phyloP scores from a whole-genome alignment of 352 stramenopile genomes.

The Elongisporangium senticosum region DNA sequence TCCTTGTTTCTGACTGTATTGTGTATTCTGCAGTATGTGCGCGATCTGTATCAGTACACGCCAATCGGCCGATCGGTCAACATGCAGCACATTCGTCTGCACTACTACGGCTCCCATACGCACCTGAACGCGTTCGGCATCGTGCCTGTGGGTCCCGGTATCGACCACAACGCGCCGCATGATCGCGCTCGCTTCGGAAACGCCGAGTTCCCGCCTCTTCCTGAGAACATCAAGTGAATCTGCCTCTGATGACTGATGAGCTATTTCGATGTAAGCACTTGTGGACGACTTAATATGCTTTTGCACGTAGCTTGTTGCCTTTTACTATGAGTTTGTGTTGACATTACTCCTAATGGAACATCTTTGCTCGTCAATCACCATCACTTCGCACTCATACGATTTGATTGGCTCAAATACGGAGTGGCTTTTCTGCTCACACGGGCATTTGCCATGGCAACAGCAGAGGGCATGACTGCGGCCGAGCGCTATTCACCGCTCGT shows the following conservation, averaged over 20 bases:
- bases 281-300: no score
- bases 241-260: no score
- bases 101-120: conserved; percentile 95
- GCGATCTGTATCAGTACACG: conserved; percentile 91
- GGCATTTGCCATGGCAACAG: no score
- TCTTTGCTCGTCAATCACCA: neutral
- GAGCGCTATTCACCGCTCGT: no score
- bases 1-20: neutral
- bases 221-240: conserved; percentile 7
- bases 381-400: no score
- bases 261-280: no score
- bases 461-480: no score
- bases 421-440: no score
- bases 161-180: conserved; percentile 48
- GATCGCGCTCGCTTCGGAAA: conserved; percentile 56
- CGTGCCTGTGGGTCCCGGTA: conserved; percentile 78
- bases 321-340: no score
- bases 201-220: conserved; percentile 27
- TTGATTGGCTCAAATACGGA: no score
- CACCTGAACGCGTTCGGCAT: conserved; percentile 93
- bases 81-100: conserved; percentile 96
- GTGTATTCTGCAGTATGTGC: conserved; percentile 40
- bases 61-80: conserved; percentile 85
- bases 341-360: no score
- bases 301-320: no score